Conservation (phyloP, 225 moss, liverwort and hornwort genomes). For the Polytrichum formosum region DNA sequence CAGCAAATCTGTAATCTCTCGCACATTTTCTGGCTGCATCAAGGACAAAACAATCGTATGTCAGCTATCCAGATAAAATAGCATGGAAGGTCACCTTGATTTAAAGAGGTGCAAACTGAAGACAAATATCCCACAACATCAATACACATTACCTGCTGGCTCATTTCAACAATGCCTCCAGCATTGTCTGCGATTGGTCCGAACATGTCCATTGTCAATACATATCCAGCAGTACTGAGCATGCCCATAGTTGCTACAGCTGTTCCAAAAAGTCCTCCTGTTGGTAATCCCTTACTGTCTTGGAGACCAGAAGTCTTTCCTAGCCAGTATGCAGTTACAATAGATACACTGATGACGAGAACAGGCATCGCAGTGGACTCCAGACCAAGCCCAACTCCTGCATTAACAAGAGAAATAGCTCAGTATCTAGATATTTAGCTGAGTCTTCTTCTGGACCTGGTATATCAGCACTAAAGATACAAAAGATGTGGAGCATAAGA, state of each 20-base stretch:
- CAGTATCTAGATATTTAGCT: no score
- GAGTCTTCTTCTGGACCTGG: no score
- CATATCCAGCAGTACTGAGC: conserved; percentile 97
- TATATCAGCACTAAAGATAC: no score
- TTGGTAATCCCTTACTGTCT: conserved; percentile 67
- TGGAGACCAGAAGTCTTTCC: conserved; percentile 94
- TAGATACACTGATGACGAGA: conserved; percentile 83
- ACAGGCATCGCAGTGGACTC: conserved; percentile 93
- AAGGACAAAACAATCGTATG: not conserved
- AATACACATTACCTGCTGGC: conserved; percentile 62
- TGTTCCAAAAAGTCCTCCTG: conserved; percentile 91
- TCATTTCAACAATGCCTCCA: conserved; percentile 98
- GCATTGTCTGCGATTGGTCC: conserved; percentile 98
- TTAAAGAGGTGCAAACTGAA: not conserved
- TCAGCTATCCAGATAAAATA: no score
- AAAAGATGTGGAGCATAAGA: no score
- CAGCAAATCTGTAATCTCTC: conserved; percentile 94
- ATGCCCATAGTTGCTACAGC: conserved; percentile 99
- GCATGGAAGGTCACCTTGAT: not conserved
- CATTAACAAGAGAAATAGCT: not conserved
- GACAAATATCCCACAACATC: no score
- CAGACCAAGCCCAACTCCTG: conserved; percentile 87
- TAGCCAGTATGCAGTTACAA: conserved; percentile 85
- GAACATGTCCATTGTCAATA: conserved; percentile 99
- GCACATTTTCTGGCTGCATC: conserved; percentile 86